These are phyloP conservation scores for Arachis hypogaea DNA, from an alignment of 306 rosid genomes.

Conservation along the genomic window DNA sequence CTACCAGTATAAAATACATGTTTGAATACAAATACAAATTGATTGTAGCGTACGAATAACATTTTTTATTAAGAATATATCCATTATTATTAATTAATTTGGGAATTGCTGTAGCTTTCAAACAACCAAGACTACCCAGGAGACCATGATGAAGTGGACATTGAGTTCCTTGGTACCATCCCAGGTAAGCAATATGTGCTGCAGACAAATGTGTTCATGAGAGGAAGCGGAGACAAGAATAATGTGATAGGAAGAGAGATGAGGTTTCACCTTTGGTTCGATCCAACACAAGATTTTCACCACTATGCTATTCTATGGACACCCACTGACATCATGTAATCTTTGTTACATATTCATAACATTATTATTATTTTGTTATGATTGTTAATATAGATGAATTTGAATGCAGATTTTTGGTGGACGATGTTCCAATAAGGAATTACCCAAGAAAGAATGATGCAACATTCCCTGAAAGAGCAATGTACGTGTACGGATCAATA, in stretches of 20 bases:
- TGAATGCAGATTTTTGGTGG: conserved; percentile 72
- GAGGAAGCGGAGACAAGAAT: conserved; percentile 87
- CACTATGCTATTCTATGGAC: conserved; percentile 80
- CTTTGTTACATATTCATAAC: not conserved
- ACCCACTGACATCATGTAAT: conserved; percentile 85
- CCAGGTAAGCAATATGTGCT: conserved; percentile 78
- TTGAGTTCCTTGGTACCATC: conserved; percentile 87
- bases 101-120: conserved; percentile 64
- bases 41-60: too few relatives aligned
- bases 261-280: conserved; percentile 90
- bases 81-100: not conserved
- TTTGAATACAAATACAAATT: too few relatives aligned
- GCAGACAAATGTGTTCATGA: conserved; percentile 84
- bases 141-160: conserved; percentile 88
- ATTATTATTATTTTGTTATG: too few relatives aligned
- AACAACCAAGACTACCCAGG: conserved; percentile 80
- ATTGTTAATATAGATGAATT: too few relatives aligned
- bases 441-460: conserved; percentile 72
- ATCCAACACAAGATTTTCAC: conserved; percentile 84
- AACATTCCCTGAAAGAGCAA: conserved; percentile 75
- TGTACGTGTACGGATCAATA: conserved; percentile 87
- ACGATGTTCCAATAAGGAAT: conserved; percentile 83
- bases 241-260: conserved; percentile 75
- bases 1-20: too few relatives aligned
- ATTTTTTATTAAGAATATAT: too few relatives aligned